Evolutionary conservation across 352 stramenopile species (phyloP), one percentile per base, ranked within the genome.

Genomic region (Phytophthora niederhauseri): DNA sequence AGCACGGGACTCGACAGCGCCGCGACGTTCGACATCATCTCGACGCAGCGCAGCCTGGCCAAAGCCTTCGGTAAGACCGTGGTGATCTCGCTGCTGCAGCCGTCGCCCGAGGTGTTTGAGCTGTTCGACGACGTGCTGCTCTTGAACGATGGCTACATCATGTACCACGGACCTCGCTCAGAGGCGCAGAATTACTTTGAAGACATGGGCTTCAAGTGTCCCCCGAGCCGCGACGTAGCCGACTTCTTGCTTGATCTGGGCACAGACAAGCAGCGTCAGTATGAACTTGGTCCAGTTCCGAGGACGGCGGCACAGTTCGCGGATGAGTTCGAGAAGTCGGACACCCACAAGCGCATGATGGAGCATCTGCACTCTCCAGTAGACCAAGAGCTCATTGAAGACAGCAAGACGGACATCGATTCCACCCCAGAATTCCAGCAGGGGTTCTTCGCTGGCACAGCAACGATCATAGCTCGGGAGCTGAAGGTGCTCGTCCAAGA

Each of bases 81-180:
- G 6, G 78, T 90, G n/a, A 78, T 97, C 4, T 85, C 87, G 2
- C 70, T 98, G 43, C 68, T 97, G 5, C 77, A 98, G 72, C 93
- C 94, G 22, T 82, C 93, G 5, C 94, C 94, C 3, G 93, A 98
- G 75, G 91, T 95, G 4, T 95, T 94, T 43, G 81, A 84, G 7
- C 64, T 98, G 12, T 98, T 98, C 71, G 94, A 98, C 72, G 86
- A 98, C 36, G 66, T 98, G 6, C 80, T 98, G 9, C 26, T 98
- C 6, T 56, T 98, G 31, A 90, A 91, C 66, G 75, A 94, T 46
- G 93, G 94, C 9, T 69, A 83, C 17, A 74, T 98, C 15, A 83
- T 98, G 48, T 98, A 96, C 61, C 74, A 70, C 93, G 55, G 72
- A 88, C 38, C 87, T 81, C 74, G 78, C 79, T 46, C 82, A 69